These are phyloP conservation scores for Cryptosporidium meleagridis DNA, from an alignment of 169 alveolate genomes.

Conservation along the genomic window DNA sequence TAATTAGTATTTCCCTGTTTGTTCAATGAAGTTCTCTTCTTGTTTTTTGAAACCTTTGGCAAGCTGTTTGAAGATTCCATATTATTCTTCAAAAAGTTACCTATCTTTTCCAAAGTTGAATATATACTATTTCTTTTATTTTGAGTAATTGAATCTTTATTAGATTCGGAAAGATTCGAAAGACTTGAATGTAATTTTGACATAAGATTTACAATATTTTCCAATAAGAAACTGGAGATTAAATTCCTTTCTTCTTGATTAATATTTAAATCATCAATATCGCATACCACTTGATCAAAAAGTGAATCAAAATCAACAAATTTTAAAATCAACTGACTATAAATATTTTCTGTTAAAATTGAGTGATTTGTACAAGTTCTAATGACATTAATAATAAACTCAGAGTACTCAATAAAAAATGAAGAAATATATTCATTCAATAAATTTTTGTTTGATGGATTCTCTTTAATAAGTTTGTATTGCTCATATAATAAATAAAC, in stretches of 20 bases:
- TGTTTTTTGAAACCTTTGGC: slow-evolving; percentile 44
- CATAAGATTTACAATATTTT: slow-evolving; percentile 15
- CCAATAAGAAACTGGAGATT: background rate
- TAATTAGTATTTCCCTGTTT: background rate
- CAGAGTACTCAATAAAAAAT: slow-evolving; percentile 16
- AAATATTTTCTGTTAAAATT: slow-evolving; percentile 17
- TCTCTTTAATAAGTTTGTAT: background rate
- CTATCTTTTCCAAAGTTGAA: slow-evolving; percentile 34
- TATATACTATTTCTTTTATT: slow-evolving; percentile 31
- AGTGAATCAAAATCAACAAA: slow-evolving; percentile 19
- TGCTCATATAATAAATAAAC: slow-evolving; percentile 42
- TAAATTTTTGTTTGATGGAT: background rate
- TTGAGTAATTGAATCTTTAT: background rate
- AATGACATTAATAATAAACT: slow-evolving; percentile 4
- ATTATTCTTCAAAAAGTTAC: background rate
- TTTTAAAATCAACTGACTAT: slow-evolving; percentile 36
- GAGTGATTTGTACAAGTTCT: background rate
- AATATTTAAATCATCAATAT: slow-evolving; percentile 23
- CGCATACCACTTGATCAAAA: slow-evolving; percentile 11
- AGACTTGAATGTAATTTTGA: background rate
- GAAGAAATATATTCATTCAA: background rate
- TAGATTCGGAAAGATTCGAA: background rate
- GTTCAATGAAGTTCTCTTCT: background rate
- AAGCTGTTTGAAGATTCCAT: background rate
- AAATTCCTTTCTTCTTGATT: slow-evolving; percentile 3